A percentile compares a stretch with the other conserved stretches of the same genome.
phyloP scores from a whole-genome alignment of 352 stramenopile species.

The Pythium brachiatum region DNA sequence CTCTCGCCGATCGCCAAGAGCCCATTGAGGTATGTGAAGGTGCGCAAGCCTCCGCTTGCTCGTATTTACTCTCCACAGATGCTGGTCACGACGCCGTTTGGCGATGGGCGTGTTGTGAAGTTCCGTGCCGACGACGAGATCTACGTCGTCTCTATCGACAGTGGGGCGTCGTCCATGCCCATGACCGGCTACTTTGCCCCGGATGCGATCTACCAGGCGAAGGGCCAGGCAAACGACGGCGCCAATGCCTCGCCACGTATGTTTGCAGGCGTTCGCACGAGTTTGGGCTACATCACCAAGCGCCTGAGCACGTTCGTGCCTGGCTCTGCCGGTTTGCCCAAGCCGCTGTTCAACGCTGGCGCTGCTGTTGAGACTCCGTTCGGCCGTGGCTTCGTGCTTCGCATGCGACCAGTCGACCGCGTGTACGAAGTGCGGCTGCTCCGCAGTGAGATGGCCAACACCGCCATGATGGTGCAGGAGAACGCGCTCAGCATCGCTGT shows the following conservation, averaged over 20 bases:
- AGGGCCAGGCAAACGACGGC: constrained; percentile 29
- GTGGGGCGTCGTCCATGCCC: constrained; percentile 36
- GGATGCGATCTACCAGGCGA: constrained; percentile 44
- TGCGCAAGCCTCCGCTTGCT: constrained; percentile 38
- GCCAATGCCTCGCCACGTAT: constrained; percentile 57
- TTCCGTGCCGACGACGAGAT: constrained; percentile 73
- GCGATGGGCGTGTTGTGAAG: constrained; percentile 54
- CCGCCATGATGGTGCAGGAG: constrained; percentile 57
- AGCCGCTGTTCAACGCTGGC: constrained; percentile 51
- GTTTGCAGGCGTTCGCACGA: constrained; percentile 68
- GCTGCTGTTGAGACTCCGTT: constrained; percentile 75
- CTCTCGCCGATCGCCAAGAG: constrained; percentile 38
- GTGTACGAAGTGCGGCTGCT: constrained; percentile 74
- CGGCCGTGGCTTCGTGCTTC: constrained; percentile 61
- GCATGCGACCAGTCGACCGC: constrained; percentile 56
- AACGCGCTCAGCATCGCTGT: constrained; percentile 40
- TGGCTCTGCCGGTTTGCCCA: constrained; percentile 26
- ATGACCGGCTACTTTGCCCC: constrained; percentile 47
- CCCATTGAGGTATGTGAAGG: constrained; percentile 56
- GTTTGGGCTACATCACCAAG: constrained; percentile 79
- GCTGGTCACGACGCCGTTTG: constrained; percentile 76
- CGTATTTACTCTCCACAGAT: constrained; percentile 49
- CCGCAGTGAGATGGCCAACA: constrained; percentile 34
- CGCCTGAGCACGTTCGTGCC: constrained; percentile 75
- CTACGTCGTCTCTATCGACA: constrained; percentile 58